Evolutionary conservation across 495 filamentous ascomycete species (phyloP).

Genomic region (Chaetomium cochliodes): DNA sequence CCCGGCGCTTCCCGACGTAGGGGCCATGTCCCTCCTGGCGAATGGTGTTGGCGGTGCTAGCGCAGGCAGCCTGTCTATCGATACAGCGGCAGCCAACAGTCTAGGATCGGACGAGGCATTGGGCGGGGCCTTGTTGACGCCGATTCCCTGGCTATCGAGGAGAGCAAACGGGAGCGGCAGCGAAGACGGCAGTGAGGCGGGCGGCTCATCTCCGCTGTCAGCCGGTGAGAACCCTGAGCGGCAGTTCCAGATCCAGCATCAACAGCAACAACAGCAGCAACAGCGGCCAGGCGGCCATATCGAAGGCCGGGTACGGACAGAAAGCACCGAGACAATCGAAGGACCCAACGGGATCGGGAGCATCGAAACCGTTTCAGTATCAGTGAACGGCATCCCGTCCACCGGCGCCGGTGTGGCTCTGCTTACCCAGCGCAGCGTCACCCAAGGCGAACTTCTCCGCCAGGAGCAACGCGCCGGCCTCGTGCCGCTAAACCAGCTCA

Average conservation of each 20-base stretch:
- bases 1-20: slow-evolving; percentile 52
- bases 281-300: slow-evolving; percentile 34
- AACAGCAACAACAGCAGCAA: slow-evolving; percentile 19
- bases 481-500: slow-evolving; percentile 53
- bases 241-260: slow-evolving; percentile 21
- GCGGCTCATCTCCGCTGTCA: slow-evolving; percentile 31
- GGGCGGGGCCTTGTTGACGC: slow-evolving; percentile 87
- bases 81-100: slow-evolving; percentile 31
- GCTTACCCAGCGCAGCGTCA: slow-evolving; percentile 53
- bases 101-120: slow-evolving; percentile 83
- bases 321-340: slow-evolving; percentile 67
- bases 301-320: slow-evolving; percentile 59
- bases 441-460: slow-evolving; percentile 74
- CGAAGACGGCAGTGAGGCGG: slow-evolving; percentile 31
- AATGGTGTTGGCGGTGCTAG: slow-evolving; percentile 65
- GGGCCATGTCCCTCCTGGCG: slow-evolving; percentile 41
- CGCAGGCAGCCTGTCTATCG: slow-evolving; percentile 38
- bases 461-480: slow-evolving; percentile 75
- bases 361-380: slow-evolving; percentile 69
- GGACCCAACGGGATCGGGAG: slow-evolving; percentile 68
- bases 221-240: slow-evolving; percentile 14
- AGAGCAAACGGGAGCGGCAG: slow-evolving; percentile 31
- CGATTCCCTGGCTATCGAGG: slow-evolving; percentile 78
- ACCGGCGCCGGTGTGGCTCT: slow-evolving; percentile 34
- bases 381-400: slow-evolving; percentile 60